Evolutionary conservation across 2,329 filamentous ascomycete species (phyloP).

Genomic region (Trichoderma sp.): DNA sequence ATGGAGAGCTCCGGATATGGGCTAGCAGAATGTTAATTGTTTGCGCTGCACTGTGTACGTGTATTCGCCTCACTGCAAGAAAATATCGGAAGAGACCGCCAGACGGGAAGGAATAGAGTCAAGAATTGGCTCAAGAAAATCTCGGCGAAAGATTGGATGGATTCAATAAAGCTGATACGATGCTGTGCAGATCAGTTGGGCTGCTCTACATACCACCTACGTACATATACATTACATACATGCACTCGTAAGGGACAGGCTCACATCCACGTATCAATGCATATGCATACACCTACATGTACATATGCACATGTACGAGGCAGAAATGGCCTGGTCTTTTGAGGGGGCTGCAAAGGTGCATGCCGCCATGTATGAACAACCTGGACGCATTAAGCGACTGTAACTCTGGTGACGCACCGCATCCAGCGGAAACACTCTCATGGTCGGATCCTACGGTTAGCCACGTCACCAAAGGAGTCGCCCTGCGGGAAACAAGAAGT

Average conservation of each 20-base stretch:
- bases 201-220: not conserved
- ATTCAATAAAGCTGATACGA: not conserved
- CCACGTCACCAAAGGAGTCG: not conserved
- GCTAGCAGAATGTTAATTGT: not conserved
- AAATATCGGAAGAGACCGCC: not conserved
- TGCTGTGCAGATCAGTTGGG: not conserved
- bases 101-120: too few relatives aligned
- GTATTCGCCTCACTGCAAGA: not conserved
- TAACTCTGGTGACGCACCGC: constrained; percentile 4
- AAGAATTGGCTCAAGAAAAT: not conserved
- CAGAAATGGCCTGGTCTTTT: not conserved
- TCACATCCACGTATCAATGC: not conserved
- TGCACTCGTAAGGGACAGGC: not conserved
- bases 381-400: constrained; percentile 10
- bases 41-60: not conserved
- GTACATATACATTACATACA: not conserved
- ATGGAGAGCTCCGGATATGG: not conserved
- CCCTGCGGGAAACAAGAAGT: not conserved
- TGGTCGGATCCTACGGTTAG: not conserved
- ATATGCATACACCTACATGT: not conserved
- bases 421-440: not conserved
- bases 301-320: constrained; percentile 1
- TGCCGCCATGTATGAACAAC: not conserved
- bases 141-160: not conserved
- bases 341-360: not conserved